These are phyloP conservation scores for Candida sanyaensis DNA, from an alignment of 1,139 yeast genomes.

Conservation along the genomic window DNA sequence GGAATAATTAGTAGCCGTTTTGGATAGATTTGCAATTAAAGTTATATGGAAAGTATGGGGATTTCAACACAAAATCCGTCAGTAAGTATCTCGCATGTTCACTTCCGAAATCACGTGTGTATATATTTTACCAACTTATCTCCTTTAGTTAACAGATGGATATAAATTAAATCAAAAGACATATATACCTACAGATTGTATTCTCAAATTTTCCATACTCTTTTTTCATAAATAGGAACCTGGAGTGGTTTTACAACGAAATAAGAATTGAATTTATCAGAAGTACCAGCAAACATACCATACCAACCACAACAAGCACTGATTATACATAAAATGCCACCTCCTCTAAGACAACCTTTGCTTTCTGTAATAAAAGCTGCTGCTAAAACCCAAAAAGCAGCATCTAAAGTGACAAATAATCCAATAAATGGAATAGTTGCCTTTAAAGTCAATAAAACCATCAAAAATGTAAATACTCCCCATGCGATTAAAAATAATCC, in stretches of 20 bases:
- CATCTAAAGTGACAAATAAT: constrained; percentile 35
- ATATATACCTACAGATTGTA: neutral
- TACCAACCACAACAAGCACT: constrained; percentile 46
- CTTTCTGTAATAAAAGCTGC: constrained; percentile 41
- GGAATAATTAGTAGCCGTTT: too few species aligned
- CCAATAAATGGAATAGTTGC: constrained; percentile 44
- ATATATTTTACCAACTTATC: too few species aligned
- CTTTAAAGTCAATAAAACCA: constrained; percentile 41
- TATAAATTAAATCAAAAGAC: neutral
- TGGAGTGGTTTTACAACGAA: constrained; percentile 2
- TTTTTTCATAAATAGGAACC: neutral
- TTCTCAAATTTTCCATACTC: neutral
- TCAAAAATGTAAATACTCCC: constrained; percentile 45
- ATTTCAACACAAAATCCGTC: too few species aligned
- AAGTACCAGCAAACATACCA: constrained; percentile 37
- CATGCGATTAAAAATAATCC: constrained; percentile 47
- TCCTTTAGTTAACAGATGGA: neutral
- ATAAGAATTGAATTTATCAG: constrained; percentile 13
- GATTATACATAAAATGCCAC: constrained; percentile 47
- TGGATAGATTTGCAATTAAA: too few species aligned
- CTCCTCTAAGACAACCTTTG: constrained; percentile 33
- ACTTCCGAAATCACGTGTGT: too few species aligned
- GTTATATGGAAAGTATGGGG: too few species aligned
- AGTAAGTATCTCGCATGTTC: too few species aligned
- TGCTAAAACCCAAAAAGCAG: constrained; percentile 45